Base-by-base conservation (phyloP, 1,284 basidiomycete genomes). In the Marasmius sp. region DNA sequence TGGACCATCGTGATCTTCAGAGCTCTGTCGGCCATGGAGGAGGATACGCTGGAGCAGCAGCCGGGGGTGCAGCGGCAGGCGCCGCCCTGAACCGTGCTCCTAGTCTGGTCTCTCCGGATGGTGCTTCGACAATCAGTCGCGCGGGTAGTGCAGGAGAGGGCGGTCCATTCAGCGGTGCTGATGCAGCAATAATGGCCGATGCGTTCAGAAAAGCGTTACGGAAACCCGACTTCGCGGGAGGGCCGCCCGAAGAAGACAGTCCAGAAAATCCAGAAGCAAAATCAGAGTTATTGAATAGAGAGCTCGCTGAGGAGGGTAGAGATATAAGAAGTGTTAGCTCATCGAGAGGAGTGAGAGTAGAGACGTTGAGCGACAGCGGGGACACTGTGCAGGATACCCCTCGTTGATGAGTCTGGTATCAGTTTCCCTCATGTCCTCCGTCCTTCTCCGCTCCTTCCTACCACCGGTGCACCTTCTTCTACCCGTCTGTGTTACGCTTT, bases 151-250 rank as follows among this genome's bases (percentile, higher is more conserved):
- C 79, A 59, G 81, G 82, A 58, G 86, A 86, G 53, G 73, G 81
- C 37, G 89, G 84, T 16, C 86, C 86, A 14, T 89, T 94, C 75
- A 91, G 87, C 34, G 88, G 86, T 27, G 87, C 89, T 36, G 92
- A 94, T 73, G 92, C 92, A 56, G 90, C 91, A 36, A 91, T 94
- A 70, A 93, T 94, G 87, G 92, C 92, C 36, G 87, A 91, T 74
- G 92, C 93, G 6, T 94, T 94, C 77, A 81, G 92, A 67, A 87
- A 90, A 72, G 89, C 89, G 63, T 77, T 94, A 66, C 81, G 93
- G 69, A 93, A 93, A 74, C 92, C 92, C 3, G 92, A 93, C 70
- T 94, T 94, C 72, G 82, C 86, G 12, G 82, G 75, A 36, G 73
- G 80, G 51, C 82, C 86, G 6, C 82, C 86, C 8, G 89, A 91